These are phyloP conservation scores for Noccaea caerulescens DNA, from an alignment of 345 rosid genomes.

Conservation along the genomic window DNA sequence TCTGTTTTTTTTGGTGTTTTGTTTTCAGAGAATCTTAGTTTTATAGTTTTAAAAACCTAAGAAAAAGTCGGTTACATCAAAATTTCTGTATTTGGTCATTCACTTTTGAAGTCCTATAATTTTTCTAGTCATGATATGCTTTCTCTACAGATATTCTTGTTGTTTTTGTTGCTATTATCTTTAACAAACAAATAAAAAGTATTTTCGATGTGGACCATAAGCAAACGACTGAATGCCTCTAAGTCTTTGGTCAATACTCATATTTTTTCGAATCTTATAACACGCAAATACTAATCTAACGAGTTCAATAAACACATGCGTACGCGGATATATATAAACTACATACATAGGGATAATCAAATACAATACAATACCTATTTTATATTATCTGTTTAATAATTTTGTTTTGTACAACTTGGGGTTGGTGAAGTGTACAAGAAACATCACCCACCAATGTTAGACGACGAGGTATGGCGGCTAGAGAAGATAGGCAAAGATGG, in stretches of 20 bases:
- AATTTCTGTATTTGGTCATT: conserved; percentile 3
- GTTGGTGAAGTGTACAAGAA: conserved; percentile 81
- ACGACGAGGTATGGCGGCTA: conserved; percentile 89
- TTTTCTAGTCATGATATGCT: background rate
- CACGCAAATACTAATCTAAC: conserved; percentile 4
- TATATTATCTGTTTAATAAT: background rate
- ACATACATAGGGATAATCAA: conserved; percentile 6
- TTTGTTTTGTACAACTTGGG: conserved; percentile 17
- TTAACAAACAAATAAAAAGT: background rate
- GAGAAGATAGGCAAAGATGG: conserved; percentile 91
- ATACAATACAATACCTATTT: background rate
- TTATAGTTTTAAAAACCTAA: background rate
- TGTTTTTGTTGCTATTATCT: background rate
- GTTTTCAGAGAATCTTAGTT: background rate
- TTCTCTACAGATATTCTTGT: background rate
- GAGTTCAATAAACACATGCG: conserved; percentile 29
- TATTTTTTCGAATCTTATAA: conserved; percentile 2
- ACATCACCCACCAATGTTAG: conserved; percentile 79
- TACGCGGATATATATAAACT: background rate
- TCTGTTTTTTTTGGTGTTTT: background rate
- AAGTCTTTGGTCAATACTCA: conserved; percentile 36
- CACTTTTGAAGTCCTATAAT: background rate
- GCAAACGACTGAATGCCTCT: conserved; percentile 10
- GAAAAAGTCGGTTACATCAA: background rate
- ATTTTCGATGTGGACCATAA: conserved; percentile 30